Conservation (phyloP, 129 eudicot genomes). For the Lonicera japonica region DNA sequence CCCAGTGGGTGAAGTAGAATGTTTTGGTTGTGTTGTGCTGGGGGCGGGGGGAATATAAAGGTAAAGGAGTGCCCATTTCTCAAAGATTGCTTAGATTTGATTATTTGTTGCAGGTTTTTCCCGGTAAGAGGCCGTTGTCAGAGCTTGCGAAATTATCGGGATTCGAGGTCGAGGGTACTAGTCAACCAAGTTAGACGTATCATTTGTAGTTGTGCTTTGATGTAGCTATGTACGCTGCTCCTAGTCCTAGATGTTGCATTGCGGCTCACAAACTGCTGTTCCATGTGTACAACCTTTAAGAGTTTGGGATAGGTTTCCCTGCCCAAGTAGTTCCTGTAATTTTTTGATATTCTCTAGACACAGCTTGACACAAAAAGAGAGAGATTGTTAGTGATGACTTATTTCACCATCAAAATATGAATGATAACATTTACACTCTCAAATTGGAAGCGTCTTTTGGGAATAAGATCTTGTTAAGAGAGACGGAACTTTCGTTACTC, state of each 20-base stretch:
- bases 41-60: too few species aligned
- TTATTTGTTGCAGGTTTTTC: constrained; percentile 44
- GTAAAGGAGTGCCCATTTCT: neutral
- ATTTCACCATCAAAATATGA: too few species aligned
- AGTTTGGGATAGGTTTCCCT: neutral
- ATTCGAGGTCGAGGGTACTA: constrained; percentile 41
- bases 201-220: neutral
- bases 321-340: neutral
- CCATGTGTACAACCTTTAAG: neutral
- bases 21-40: too few species aligned
- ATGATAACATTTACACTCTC: too few species aligned
- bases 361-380: neutral
- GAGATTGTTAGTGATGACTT: neutral
- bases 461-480: too few species aligned
- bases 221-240: too few species aligned
- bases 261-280: neutral
- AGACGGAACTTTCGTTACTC: too few species aligned
- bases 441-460: too few species aligned
- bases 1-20: too few species aligned
- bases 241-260: neutral
- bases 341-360: neutral
- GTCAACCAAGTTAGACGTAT: constrained; percentile 21
- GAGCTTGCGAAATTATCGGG: constrained; percentile 70
- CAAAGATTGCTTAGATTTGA: neutral
- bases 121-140: constrained; percentile 55